Evolutionary conservation across 2,329 filamentous ascomycete species (phyloP).

Genomic region (Alternaria angustiovoidea): DNA sequence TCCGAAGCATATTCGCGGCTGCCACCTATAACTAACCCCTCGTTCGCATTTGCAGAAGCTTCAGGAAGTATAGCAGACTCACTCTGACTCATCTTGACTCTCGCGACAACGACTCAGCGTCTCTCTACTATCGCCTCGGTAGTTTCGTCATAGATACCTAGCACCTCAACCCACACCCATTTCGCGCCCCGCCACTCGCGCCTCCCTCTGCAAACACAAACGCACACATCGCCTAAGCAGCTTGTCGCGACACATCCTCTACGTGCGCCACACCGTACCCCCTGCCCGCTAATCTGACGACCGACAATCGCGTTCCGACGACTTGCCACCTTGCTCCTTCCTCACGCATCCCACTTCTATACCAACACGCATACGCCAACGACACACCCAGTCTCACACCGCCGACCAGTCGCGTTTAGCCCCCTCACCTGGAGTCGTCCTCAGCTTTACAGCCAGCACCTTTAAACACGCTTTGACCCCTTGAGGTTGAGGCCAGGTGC

Average conservation of each 20-base stretch:
- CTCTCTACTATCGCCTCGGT: conserved; percentile 33
- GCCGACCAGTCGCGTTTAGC: conserved; percentile 34
- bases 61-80: conserved; percentile 12
- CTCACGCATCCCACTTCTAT: conserved; percentile 3
- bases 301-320: conserved; percentile 7
- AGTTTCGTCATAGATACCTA: conserved; percentile 43
- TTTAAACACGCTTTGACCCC: conserved; percentile 93
- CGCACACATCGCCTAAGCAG: conserved; percentile 4
- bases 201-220: conserved; percentile 7
- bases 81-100: conserved; percentile 29
- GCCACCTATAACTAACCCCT: conserved; percentile 21
- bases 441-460: conserved; percentile 64
- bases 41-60: conserved; percentile 17
- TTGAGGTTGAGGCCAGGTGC: conserved; percentile 90
- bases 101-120: conserved; percentile 20
- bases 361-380: neutral
- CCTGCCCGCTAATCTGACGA: neutral
- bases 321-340: conserved; percentile 23
- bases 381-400: conserved; percentile 15
- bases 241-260: conserved; percentile 5
- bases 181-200: conserved; percentile 19
- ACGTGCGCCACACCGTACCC: conserved; percentile 1
- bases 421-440: conserved; percentile 49
- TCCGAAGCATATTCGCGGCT: conserved; percentile 16
- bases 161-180: conserved; percentile 26